A percentile compares a stretch with the other conserved stretches of the same genome.
phyloP scores from a whole-genome alignment of 202 grass and related monocot genomes.

The Eragrostis tef region DNA sequence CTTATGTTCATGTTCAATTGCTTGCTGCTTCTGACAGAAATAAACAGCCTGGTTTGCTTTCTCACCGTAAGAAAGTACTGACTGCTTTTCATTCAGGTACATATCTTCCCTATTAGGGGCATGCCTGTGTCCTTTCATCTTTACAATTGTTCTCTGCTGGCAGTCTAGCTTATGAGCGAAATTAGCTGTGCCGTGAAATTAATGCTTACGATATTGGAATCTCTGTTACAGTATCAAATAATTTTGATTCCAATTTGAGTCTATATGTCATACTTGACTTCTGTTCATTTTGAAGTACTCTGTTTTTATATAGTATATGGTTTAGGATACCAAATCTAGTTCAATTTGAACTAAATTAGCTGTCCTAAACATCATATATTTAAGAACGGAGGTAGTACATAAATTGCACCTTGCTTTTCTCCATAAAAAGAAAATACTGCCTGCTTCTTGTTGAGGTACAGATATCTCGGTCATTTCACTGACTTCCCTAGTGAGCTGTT shows the following conservation, averaged over 20 bases:
- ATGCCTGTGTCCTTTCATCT: neutral
- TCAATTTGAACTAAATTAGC: too few relatives aligned
- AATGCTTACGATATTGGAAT: slow-evolving; percentile 19
- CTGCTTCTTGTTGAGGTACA: neutral
- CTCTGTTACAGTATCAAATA: neutral
- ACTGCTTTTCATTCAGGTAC: neutral
- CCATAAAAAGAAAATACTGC: neutral
- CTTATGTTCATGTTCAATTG: too few relatives aligned
- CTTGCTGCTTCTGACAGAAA: neutral
- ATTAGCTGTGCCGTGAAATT: neutral
- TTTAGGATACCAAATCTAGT: too few relatives aligned
- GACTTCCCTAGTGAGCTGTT: slow-evolving; percentile 13
- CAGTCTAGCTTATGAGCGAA: neutral
- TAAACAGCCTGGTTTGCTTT: neutral
- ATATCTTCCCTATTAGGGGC: neutral
- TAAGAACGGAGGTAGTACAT: neutral
- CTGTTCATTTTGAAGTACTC: neutral
- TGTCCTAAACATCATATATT: too few relatives aligned
- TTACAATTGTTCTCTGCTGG: neutral
- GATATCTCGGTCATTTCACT: neutral
- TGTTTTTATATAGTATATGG: too few relatives aligned
- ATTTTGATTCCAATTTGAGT: slow-evolving; percentile 6
- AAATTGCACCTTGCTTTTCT: neutral
- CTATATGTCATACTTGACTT: neutral
- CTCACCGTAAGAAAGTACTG: neutral